Percentiles rank a stretch among this genome's conserved stretches.
Conservation (phyloP, 805 yeast genomes). For the Yamadazyma kitorensis region DNA sequence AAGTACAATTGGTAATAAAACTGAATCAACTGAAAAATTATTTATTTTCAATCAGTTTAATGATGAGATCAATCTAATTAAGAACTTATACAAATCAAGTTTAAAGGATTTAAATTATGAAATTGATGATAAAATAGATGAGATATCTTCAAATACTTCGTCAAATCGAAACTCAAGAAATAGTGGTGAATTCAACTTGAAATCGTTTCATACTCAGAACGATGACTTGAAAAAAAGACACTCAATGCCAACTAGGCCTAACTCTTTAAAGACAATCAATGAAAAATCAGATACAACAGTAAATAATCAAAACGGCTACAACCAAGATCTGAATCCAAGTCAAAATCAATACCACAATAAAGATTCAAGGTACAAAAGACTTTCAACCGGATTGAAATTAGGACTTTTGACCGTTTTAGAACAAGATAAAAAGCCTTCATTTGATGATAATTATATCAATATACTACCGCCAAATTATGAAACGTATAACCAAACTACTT, state of each 20-base stretch:
- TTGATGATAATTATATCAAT: conserved; percentile 27
- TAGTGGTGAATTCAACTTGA: conserved; percentile 24
- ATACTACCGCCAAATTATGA: conserved; percentile 24
- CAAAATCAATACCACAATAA: conserved; percentile 1
- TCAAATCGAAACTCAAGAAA: conserved; percentile 19
- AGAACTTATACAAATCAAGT: conserved; percentile 29
- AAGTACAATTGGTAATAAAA: conserved; percentile 24
- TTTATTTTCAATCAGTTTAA: conserved; percentile 34
- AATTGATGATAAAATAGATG: conserved; percentile 6
- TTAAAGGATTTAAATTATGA: conserved; percentile 25
- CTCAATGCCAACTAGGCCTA: conserved; percentile 16
- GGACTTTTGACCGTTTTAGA: conserved; percentile 40
- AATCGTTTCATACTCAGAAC: conserved; percentile 31
- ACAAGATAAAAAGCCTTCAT: conserved; percentile 16
- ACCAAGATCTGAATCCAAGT: neutral
- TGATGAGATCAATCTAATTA: conserved; percentile 27
- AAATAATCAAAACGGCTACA: neutral
- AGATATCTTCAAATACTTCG: conserved; percentile 15
- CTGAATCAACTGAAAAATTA: conserved; percentile 35
- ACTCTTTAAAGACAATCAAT: conserved; percentile 2
- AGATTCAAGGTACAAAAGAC: conserved; percentile 25
- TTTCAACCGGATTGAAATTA: conserved; percentile 36
- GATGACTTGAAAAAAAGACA: conserved; percentile 23
- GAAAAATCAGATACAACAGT: neutral
- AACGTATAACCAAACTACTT: conserved; percentile 33